Evolutionary conservation across 768 basidiomycete genomes (phyloP).

Genomic region (Auriculariales sp.): DNA sequence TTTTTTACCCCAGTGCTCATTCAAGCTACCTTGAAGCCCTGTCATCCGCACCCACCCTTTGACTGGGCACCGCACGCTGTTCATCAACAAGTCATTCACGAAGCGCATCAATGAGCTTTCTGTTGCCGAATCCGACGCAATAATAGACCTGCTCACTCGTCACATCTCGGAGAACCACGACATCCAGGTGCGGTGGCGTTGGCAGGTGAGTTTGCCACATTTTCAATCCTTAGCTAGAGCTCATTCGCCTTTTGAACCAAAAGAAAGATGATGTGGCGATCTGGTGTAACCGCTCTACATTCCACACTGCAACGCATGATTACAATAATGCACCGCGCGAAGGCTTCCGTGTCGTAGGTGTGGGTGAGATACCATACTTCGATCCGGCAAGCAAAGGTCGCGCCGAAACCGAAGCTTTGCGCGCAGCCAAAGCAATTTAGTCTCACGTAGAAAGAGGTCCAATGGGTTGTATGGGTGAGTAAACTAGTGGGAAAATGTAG

Average conservation of each 20-base stretch:
- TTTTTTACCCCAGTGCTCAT: neutral
- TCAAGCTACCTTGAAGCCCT: conserved; percentile 12
- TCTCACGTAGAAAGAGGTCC: too few species aligned
- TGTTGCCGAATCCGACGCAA: conserved; percentile 35
- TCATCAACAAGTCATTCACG: conserved; percentile 45
- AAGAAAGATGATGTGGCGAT: conserved; percentile 39
- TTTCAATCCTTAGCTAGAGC: neutral
- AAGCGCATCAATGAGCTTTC: conserved; percentile 37
- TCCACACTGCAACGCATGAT: conserved; percentile 28
- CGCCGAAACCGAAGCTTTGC: too few species aligned
- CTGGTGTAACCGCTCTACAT: conserved; percentile 44
- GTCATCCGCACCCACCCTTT: conserved; percentile 45
- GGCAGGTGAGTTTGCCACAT: neutral
- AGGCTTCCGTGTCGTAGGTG: conserved; percentile 38
- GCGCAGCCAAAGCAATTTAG: too few species aligned
- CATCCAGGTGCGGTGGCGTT: conserved; percentile 23
- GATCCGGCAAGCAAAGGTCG: conserved; percentile 23
- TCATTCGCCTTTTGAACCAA: neutral
- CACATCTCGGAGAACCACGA: conserved; percentile 46
- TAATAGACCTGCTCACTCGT: conserved; percentile 31
- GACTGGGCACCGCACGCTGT: conserved; percentile 42
- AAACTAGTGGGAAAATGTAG: too few species aligned
- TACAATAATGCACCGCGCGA: conserved; percentile 20
- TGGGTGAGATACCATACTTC: conserved; percentile 39
- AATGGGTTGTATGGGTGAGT: too few species aligned